Evolutionary conservation across 768 basidiomycete genomes (phyloP).

Genomic region (Amyloporia xantha): DNA sequence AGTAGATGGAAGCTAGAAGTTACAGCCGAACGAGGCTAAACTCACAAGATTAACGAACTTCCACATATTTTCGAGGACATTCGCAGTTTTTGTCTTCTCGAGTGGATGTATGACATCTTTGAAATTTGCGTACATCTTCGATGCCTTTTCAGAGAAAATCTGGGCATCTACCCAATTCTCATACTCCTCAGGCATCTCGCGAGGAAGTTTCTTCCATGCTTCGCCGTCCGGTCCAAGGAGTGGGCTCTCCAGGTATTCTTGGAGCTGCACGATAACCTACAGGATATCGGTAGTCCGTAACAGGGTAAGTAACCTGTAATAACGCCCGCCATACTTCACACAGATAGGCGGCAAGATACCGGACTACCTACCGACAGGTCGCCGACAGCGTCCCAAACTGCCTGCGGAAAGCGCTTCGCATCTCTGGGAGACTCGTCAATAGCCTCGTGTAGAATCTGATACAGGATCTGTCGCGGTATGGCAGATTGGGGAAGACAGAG

Average conservation of each 20-base stretch:
- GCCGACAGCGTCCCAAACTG: constrained; percentile 75
- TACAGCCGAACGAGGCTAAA: background rate
- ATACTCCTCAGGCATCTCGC: constrained; percentile 53
- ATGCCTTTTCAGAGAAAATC: constrained; percentile 51
- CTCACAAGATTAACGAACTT: constrained; percentile 52
- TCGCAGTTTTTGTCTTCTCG: constrained; percentile 42
- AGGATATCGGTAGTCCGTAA: background rate
- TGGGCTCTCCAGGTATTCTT: constrained; percentile 56
- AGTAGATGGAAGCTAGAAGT: too few species aligned
- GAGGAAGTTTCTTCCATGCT: constrained; percentile 42
- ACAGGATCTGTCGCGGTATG: constrained; percentile 62
- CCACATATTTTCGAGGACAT: constrained; percentile 59
- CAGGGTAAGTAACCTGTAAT: background rate
- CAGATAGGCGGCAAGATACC: background rate
- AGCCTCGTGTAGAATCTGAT: constrained; percentile 62
- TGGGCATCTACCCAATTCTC: constrained; percentile 68
- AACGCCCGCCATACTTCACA: background rate
- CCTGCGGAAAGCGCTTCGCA: constrained; percentile 69
- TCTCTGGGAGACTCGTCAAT: constrained; percentile 69
- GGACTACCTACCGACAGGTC: constrained; percentile 57
- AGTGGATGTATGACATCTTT: constrained; percentile 56
- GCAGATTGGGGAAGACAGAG: constrained; percentile 66
- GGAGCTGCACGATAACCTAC: constrained; percentile 60
- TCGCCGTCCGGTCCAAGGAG: constrained; percentile 51
- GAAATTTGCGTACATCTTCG: constrained; percentile 41